phyloP scores from a whole-genome alignment of 2,329 filamentous ascomycete species.

The Fusarium agapanthi region DNA sequence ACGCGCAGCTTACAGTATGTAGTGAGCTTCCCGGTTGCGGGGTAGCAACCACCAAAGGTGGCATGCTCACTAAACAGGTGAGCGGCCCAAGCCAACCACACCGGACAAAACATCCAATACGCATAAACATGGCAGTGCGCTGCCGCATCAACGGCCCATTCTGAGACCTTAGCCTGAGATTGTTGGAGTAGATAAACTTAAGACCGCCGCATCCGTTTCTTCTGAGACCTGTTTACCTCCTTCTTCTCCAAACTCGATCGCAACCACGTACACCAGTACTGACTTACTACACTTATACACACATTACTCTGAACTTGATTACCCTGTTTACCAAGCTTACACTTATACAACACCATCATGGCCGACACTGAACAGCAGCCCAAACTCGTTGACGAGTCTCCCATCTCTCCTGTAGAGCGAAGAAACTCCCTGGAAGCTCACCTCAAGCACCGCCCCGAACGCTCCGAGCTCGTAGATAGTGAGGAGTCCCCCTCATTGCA shows the following conservation, averaged over 20 bases:
- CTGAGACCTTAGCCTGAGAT: slow-evolving; percentile 31
- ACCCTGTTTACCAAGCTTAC: neutral
- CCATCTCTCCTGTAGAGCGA: slow-evolving; percentile 62
- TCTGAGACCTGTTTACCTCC: slow-evolving; percentile 21
- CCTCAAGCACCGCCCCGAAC: slow-evolving; percentile 76
- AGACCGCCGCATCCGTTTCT: slow-evolving; percentile 29
- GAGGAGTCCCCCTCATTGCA: slow-evolving; percentile 47
- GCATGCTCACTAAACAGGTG: slow-evolving; percentile 12
- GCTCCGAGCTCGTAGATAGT: slow-evolving; percentile 83
- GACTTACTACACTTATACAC: neutral
- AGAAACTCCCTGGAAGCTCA: slow-evolving; percentile 79
- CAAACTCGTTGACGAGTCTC: slow-evolving; percentile 57
- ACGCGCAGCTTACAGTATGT: slow-evolving; percentile 28
- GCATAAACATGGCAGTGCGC: slow-evolving; percentile 40
- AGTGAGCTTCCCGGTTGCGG: slow-evolving; percentile 35
- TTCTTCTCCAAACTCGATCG: slow-evolving; percentile 6
- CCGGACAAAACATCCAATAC: slow-evolving; percentile 30
- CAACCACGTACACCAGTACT: slow-evolving; percentile 12
- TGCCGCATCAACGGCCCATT: slow-evolving; percentile 43
- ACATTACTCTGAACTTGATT: neutral
- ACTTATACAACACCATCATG: slow-evolving; percentile 27
- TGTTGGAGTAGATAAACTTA: slow-evolving; percentile 33
- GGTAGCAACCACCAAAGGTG: slow-evolving; percentile 36
- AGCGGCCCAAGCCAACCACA: slow-evolving; percentile 18
- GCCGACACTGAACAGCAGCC: slow-evolving; percentile 38